These are phyloP conservation scores for Russula griseocarnosa DNA, from an alignment of 768 basidiomycete species.

Conservation along the genomic window DNA sequence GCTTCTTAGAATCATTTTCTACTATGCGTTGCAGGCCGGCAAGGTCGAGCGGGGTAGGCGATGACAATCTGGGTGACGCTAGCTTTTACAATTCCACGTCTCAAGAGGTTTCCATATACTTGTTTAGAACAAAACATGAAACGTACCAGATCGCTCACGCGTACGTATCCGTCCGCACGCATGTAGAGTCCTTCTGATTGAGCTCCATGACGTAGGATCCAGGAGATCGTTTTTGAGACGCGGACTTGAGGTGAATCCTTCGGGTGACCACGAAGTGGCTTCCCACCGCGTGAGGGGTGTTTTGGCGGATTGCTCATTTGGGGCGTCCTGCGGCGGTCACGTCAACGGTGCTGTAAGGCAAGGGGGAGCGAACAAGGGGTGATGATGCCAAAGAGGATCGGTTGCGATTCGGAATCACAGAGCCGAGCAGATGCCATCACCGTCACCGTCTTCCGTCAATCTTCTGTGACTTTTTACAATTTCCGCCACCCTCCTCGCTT, in stretches of 20 bases:
- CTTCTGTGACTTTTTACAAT: not conserved
- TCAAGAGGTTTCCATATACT: conserved; percentile 5
- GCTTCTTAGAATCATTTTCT: conserved; percentile 57
- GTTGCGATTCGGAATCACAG: conserved; percentile 1
- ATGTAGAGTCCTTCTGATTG: conserved; percentile 68
- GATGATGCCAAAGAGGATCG: not conserved
- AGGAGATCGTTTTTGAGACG: conserved; percentile 83
- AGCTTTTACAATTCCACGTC: conserved; percentile 44
- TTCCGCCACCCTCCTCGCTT: conserved; percentile 4
- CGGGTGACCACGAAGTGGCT: conserved; percentile 51
- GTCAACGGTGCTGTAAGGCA: too few species aligned
- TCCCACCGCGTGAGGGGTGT: conserved; percentile 32
- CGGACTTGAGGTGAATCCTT: conserved; percentile 65
- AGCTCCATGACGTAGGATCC: conserved; percentile 89
- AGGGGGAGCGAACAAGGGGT: not conserved
- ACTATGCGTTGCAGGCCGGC: conserved; percentile 59
- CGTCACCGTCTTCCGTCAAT: not conserved
- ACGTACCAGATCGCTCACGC: conserved; percentile 78
- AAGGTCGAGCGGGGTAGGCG: conserved; percentile 48
- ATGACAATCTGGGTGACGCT: conserved; percentile 55
- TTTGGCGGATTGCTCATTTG: conserved; percentile 11
- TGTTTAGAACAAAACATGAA: not conserved
- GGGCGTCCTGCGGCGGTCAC: not conserved
- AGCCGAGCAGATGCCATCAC: not conserved
- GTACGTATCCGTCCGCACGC: conserved; percentile 81